These are phyloP conservation scores for Phanerochaete carnosa DNA, from an alignment of 768 basidiomycete genomes.

Conservation along the genomic window DNA sequence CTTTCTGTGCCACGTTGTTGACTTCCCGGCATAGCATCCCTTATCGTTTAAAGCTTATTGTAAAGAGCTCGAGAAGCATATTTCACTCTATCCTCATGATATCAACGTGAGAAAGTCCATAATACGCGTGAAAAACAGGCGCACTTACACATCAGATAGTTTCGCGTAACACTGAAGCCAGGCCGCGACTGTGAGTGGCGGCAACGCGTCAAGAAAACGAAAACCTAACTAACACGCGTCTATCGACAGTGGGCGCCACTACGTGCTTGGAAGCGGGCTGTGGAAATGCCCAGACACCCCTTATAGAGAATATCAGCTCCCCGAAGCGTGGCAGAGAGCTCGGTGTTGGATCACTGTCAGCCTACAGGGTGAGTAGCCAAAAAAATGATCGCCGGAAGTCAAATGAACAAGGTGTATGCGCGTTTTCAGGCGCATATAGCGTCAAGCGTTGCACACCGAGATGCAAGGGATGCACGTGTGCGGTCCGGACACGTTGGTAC, in stretches of 20 bases:
- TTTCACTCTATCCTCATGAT: conserved; percentile 18
- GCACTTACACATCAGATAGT: conserved; percentile 26
- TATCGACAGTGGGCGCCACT: conserved; percentile 36
- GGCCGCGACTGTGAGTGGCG: conserved; percentile 36
- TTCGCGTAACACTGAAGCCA: conserved; percentile 34
- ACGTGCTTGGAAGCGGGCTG: conserved; percentile 50
- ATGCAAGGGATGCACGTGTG: not conserved
- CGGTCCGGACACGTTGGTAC: not conserved
- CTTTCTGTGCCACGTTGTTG: conserved; percentile 9
- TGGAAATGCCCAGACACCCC: conserved; percentile 27
- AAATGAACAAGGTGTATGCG: not conserved
- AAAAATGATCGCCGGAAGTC: not conserved
- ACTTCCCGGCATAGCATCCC: conserved; percentile 6
- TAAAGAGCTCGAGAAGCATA: conserved; percentile 21
- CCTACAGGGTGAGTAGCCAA: conserved; percentile 40
- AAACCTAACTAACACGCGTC: not conserved
- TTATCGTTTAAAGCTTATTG: conserved; percentile 18
- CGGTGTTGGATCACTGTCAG: conserved; percentile 45
- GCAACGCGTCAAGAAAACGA: conserved; percentile 1
- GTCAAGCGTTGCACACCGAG: conserved; percentile 7
- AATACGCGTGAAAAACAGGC: not conserved
- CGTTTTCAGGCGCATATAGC: conserved; percentile 12
- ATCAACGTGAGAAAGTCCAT: conserved; percentile 14
- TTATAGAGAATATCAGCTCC: conserved; percentile 27
- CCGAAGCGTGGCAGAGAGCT: conserved; percentile 39